Evolutionary conservation across 768 basidiomycete genomes (phyloP).

Genomic region (Lactarius hengduanensis): DNA sequence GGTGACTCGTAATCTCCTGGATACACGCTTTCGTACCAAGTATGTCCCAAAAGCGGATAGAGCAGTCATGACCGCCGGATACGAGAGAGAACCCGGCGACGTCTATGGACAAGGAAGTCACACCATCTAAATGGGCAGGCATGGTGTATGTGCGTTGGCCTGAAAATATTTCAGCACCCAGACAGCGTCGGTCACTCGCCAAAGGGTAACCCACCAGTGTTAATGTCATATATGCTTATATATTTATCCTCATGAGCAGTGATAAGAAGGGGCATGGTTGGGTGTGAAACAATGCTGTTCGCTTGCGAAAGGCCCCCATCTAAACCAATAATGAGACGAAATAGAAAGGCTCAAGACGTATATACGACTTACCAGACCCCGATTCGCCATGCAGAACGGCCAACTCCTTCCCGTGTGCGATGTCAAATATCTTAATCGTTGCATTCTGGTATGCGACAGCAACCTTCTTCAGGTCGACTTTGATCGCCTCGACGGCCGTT

Average conservation of each 20-base stretch:
- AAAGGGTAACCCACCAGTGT: slow-evolving; percentile 56
- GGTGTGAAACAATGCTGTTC: slow-evolving; percentile 86
- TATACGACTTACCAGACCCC: slow-evolving; percentile 17
- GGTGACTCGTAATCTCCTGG: slow-evolving; percentile 87
- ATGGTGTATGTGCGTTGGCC: slow-evolving; percentile 89
- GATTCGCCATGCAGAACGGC: slow-evolving; percentile 45
- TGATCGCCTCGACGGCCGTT: slow-evolving; percentile 80
- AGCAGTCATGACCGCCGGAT: slow-evolving; percentile 92
- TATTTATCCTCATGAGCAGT: slow-evolving; percentile 94
- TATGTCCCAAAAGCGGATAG: slow-evolving; percentile 92
- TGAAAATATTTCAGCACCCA: slow-evolving; percentile 32
- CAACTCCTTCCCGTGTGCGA: slow-evolving; percentile 82
- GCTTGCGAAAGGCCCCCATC: slow-evolving; percentile 82
- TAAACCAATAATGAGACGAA: slow-evolving; percentile 33
- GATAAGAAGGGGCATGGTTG: slow-evolving; percentile 83
- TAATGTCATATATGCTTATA: slow-evolving; percentile 85
- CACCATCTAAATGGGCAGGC: slow-evolving; percentile 86
- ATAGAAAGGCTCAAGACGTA: background rate
- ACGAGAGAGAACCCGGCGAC: slow-evolving; percentile 84
- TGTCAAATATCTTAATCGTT: slow-evolving; percentile 86
- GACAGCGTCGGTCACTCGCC: background rate
- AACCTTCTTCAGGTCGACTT: slow-evolving; percentile 79
- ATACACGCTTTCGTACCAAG: slow-evolving; percentile 75
- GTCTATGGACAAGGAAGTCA: slow-evolving; percentile 89
- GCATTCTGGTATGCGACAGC: slow-evolving; percentile 91